phyloP scores from a whole-genome alignment of 805 yeast species.

The Nakazawaea holstii region DNA sequence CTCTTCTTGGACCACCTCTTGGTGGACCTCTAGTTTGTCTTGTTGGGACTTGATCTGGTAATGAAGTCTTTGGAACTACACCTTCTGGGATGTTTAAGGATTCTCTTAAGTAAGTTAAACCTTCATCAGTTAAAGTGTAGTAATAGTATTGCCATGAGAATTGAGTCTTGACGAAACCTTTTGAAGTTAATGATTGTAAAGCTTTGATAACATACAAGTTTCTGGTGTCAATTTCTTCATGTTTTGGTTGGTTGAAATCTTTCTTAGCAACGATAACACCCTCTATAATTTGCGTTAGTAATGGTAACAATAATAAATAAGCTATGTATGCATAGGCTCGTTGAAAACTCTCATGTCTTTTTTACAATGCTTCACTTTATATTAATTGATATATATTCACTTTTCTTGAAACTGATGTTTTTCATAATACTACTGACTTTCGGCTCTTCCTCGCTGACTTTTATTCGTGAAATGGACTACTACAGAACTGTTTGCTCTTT shows the following conservation, averaged over 20 bases:
- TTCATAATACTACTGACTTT: too few relatives aligned
- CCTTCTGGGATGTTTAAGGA: conserved; percentile 98
- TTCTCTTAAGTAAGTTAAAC: conserved; percentile 97
- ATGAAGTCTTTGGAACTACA: conserved; percentile 97
- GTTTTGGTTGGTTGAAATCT: conserved; percentile 96
- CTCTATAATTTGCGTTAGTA: conserved; percentile 56
- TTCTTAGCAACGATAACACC: conserved; percentile 99
- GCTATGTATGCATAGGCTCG: too few relatives aligned
- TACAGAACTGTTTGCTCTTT: too few relatives aligned
- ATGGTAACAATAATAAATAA: neutral
- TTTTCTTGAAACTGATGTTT: too few relatives aligned
- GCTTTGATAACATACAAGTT: conserved; percentile 98
- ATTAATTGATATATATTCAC: too few relatives aligned
- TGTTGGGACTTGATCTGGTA: conserved; percentile 89
- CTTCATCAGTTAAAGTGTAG: conserved; percentile 99
- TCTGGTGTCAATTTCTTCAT: conserved; percentile 97
- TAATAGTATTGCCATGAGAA: conserved; percentile 99
- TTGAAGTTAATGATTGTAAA: conserved; percentile 97
- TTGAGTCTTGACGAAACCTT: conserved; percentile 99
- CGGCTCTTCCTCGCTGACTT: too few relatives aligned
- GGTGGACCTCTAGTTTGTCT: conserved; percentile 45
- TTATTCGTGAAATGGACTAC: too few relatives aligned
- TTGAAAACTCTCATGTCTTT: neutral
- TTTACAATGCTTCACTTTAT: neutral
- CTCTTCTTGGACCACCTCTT: conserved; percentile 43